Evolutionary conservation across 2,329 filamentous ascomycete species (phyloP).

Genomic region (Periconia sp.): DNA sequence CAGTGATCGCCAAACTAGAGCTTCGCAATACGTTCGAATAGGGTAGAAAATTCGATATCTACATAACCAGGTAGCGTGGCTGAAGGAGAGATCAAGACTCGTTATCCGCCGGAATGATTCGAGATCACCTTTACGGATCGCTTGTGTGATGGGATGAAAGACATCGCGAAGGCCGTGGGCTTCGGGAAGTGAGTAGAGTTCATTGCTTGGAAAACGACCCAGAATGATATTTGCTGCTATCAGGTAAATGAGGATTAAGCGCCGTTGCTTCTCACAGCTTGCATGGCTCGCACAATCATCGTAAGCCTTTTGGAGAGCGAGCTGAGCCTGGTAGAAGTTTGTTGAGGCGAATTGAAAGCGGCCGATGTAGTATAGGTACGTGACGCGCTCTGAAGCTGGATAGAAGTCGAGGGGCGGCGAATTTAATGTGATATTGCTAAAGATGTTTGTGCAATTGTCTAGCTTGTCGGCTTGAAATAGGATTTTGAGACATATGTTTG

Average conservation of each 20-base stretch:
- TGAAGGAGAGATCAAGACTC: conserved; percentile 44
- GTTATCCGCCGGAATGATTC: conserved; percentile 74
- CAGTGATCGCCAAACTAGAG: conserved; percentile 83
- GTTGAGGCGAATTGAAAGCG: conserved; percentile 86
- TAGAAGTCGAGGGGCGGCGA: conserved; percentile 83
- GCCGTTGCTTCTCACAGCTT: conserved; percentile 69
- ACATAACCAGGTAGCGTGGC: conserved; percentile 68
- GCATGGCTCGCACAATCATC: conserved; percentile 65
- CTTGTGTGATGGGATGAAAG: conserved; percentile 75
- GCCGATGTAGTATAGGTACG: conserved; percentile 93
- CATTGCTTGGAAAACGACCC: conserved; percentile 76
- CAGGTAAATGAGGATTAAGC: conserved; percentile 81
- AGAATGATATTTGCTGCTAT: conserved; percentile 83
- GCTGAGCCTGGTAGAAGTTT: conserved; percentile 78
- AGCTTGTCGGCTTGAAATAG: conserved; percentile 88
- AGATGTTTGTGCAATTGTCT: conserved; percentile 83
- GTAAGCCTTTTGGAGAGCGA: conserved; percentile 80
- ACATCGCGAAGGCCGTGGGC: conserved; percentile 67
- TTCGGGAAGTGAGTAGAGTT: conserved; percentile 73
- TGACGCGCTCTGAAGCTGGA: conserved; percentile 84
- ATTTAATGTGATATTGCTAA: conserved; percentile 83
- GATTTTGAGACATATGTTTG: conserved; percentile 87
- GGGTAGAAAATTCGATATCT: conserved; percentile 76
- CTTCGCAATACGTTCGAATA: conserved; percentile 77
- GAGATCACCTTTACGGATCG: conserved; percentile 77